Conservation (phyloP, 1,284 basidiomycete species). For the Cutaneotrichosporon sp. region DNA sequence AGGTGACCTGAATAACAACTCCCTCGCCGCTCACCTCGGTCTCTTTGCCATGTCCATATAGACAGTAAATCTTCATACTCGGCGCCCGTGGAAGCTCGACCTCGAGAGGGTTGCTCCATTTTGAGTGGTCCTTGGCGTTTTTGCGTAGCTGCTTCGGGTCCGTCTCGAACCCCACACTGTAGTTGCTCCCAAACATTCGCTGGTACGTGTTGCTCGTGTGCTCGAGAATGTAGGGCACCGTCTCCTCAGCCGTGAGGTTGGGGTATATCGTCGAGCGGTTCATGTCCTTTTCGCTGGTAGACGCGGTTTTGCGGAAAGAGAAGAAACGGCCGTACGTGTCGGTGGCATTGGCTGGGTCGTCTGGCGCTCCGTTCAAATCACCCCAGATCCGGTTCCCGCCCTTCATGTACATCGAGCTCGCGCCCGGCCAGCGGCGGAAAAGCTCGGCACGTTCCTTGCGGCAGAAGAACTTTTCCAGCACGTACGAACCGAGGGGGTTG, state of each 20-base stretch:
- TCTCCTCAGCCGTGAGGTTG: conserved; percentile 79
- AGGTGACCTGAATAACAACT: background rate
- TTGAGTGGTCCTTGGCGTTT: conserved; percentile 66
- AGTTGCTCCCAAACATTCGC: conserved; percentile 87
- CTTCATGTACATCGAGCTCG: conserved; percentile 91
- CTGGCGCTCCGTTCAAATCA: conserved; percentile 50
- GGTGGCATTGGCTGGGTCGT: conserved; percentile 65
- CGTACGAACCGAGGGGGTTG: conserved; percentile 57
- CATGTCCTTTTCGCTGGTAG: conserved; percentile 42
- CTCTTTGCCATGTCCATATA: conserved; percentile 94
- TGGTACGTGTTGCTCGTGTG: conserved; percentile 81
- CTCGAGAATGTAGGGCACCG: conserved; percentile 75
- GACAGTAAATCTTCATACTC: conserved; percentile 87
- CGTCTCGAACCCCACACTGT: conserved; percentile 88
- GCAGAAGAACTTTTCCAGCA: conserved; percentile 75
- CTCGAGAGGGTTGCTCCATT: conserved; percentile 34
- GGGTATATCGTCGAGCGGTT: conserved; percentile 50
- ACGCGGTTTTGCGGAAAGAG: conserved; percentile 63
- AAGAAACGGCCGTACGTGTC: conserved; percentile 80
- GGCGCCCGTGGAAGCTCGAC: conserved; percentile 75
- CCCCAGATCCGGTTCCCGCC: conserved; percentile 93
- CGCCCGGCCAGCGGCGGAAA: conserved; percentile 94
- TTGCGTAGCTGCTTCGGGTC: conserved; percentile 64
- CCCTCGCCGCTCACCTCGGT: conserved; percentile 67
- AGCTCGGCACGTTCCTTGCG: conserved; percentile 82